Conservation (phyloP, 2,329 filamentous ascomycete species). For the Aspergillus oerlinghausenensis region DNA sequence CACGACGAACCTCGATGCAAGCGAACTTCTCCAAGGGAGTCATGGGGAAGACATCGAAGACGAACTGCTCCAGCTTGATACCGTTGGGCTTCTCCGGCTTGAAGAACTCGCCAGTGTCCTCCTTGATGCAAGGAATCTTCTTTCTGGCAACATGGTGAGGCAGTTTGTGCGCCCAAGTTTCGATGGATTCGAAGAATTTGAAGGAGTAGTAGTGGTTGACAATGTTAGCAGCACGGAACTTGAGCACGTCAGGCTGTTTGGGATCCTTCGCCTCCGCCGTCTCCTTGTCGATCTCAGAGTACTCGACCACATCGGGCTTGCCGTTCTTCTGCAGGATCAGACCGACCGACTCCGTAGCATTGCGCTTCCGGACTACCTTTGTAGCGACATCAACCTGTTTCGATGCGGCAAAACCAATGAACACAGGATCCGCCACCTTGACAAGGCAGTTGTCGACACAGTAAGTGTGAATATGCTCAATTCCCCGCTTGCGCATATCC, state of each 20-base stretch:
- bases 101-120: conserved; percentile 69
- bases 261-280: conserved; percentile 86
- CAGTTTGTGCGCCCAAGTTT: conserved; percentile 76
- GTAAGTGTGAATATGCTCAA: conserved; percentile 95
- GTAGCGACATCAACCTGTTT: conserved; percentile 93
- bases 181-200: conserved; percentile 84
- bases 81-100: conserved; percentile 95
- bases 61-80: conserved; percentile 98
- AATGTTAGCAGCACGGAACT: conserved; percentile 97
- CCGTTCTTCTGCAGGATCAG: conserved; percentile 93
- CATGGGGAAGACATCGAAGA: conserved; percentile 96
- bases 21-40: conserved; percentile 83
- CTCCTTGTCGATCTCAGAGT: conserved; percentile 87
- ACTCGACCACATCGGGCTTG: conserved; percentile 95
- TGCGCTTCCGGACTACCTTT: conserved; percentile 98
- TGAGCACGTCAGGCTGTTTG: conserved; percentile 74
- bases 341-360: conserved; percentile 91
- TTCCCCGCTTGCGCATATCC: conserved; percentile 83
- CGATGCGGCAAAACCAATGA: conserved; percentile 86
- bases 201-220: conserved; percentile 99
- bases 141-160: conserved; percentile 96
- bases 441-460: conserved; percentile 99
- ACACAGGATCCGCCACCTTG: conserved; percentile 93
- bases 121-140: conserved; percentile 89
- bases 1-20: conserved; percentile 89